Evolutionary conservation across 2,329 filamentous ascomycete genomes (phyloP), one percentile per base, ranked within the genome.

Genomic region (Cytospora piceicola): DNA sequence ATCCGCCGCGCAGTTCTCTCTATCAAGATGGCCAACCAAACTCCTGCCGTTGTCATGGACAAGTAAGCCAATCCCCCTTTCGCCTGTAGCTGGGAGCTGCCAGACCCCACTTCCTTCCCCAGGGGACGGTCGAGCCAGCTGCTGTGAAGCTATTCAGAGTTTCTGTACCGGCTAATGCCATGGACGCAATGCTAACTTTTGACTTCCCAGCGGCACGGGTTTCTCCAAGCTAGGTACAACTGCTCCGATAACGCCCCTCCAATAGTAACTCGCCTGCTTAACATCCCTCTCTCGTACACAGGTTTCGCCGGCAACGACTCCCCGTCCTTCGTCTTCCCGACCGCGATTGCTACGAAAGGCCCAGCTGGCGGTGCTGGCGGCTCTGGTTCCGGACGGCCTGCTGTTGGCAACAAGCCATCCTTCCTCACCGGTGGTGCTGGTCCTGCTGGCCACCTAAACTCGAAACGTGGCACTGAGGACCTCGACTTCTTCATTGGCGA

Each of bases 1-100:
- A 68, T 72, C 70, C 17, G 58, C 60, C 69, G 72, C 67, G 56
- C 70, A 71, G 62, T 70, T 69, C 65, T 57, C 63, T 60, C 70
- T 67, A 71, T 74, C 77, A 83, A 77, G 74, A 99, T 99, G 95
- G 94, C 95, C 77, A 91, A 91, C 83, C 94, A 98, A 88, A 98
- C 95, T 78, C 95, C 95, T 75, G 95, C 95, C 92, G 95, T 99
- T 97, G 95, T 99, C 93, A 99, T 99, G 94, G 95, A 99, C 95
- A 99, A 99, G 95, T 97, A 90, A 82, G 93, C 86, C 75, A 69
- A 78, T 75, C 70, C 73, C 75, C 69, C 74, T 73, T 75, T 73
- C 72, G 76, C 66, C 63, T 66, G 64, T 59, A 61, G 51, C 54
- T 64, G 54, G 32, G 65, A 70, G 65, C 55, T 60, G 52, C 58